phyloP scores from a whole-genome alignment of 2,329 filamentous ascomycete genomes.

The Microthyrium microscopicum region DNA sequence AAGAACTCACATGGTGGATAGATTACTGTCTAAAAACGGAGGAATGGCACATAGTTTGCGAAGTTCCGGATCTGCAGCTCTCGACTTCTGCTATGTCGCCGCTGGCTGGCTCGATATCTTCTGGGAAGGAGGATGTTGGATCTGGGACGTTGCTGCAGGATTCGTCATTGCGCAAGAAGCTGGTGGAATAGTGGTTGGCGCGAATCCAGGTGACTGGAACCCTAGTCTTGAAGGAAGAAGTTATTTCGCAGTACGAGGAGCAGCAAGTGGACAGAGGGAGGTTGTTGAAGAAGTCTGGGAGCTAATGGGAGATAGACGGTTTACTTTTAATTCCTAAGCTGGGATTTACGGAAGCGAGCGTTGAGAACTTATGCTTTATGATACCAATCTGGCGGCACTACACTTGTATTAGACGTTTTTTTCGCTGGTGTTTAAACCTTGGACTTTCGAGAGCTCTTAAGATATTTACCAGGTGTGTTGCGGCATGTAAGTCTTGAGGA shows the following conservation, averaged over 20 bases:
- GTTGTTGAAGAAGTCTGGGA: conserved; percentile 20
- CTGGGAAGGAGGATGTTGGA: conserved; percentile 21
- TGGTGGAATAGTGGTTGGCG: conserved; percentile 19
- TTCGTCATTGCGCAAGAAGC: conserved; percentile 23
- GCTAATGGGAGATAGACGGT: too few species aligned
- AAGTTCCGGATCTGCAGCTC: conserved; percentile 19
- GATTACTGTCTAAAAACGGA: conserved; percentile 16
- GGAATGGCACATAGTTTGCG: conserved; percentile 20
- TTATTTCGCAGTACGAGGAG: conserved; percentile 19
- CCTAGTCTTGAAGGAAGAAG: conserved; percentile 18
- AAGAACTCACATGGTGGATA: conserved; percentile 15
- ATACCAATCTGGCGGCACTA: too few species aligned
- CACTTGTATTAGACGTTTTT: too few species aligned
- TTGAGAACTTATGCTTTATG: too few species aligned
- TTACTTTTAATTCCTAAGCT: too few species aligned
- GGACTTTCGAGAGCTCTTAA: too few species aligned
- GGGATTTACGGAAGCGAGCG: too few species aligned
- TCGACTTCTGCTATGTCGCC: conserved; percentile 24
- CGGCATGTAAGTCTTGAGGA: too few species aligned
- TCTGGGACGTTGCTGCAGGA: conserved; percentile 22
- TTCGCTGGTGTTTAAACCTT: too few species aligned
- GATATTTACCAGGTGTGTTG: too few species aligned
- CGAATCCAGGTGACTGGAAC: conserved; percentile 20
- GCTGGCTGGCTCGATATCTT: conserved; percentile 19
- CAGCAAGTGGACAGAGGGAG: conserved; percentile 16